A percentile compares a stretch with the other conserved stretches of the same genome.
Conservation (phyloP, 371 early-diverging fungal species). For the Pancytospora philotis region DNA sequence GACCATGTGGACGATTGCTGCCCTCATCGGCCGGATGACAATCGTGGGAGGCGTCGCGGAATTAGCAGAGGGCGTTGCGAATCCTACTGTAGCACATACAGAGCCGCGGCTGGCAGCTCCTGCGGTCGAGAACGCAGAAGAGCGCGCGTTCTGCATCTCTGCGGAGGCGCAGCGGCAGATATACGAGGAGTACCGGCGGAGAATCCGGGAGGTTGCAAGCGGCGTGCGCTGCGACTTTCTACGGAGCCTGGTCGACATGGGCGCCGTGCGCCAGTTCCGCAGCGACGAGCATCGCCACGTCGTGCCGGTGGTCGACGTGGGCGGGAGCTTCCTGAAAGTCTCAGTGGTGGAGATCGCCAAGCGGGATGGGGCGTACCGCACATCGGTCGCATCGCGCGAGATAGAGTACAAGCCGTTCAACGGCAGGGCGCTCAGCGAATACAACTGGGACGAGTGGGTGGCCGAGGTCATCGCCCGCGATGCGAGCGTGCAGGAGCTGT, state of each 20-base stretch:
- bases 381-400: neutral
- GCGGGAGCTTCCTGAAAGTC: neutral
- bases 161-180: neutral
- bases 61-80: too few species aligned
- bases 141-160: too few species aligned
- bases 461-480: neutral
- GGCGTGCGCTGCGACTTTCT: neutral
- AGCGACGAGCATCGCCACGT: neutral
- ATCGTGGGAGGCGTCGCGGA: too few species aligned
- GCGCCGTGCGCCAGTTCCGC: neutral
- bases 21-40: too few species aligned
- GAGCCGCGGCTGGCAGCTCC: too few species aligned
- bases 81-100: too few species aligned
- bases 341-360: neutral
- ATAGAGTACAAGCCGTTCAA: neutral
- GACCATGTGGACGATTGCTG: too few species aligned
- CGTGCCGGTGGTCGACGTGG: neutral
- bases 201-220: neutral
- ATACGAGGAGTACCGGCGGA: neutral
- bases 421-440: neutral
- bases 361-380: neutral
- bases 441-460: conserved; percentile 6
- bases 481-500: neutral
- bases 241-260: neutral
- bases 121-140: too few species aligned